Evolutionary conservation across 257 asterid genomes (phyloP), one percentile per base, ranked within the genome.

Genomic region (Misopates orontium): DNA sequence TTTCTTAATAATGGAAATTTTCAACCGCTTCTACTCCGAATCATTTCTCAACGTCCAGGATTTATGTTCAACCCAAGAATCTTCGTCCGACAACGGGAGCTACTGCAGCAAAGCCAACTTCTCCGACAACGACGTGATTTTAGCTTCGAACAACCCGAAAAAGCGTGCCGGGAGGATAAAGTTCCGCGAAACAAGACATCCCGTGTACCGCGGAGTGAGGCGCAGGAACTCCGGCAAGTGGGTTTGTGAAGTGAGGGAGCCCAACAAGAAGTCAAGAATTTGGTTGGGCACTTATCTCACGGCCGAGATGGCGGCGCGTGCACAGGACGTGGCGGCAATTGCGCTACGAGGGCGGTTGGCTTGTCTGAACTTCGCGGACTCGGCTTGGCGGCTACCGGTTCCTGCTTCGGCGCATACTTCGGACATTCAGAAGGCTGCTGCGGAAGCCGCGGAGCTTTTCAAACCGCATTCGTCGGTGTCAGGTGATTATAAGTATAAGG

Each of bases 211-310:
- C 60, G 89, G 96, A 11, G 78, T 88, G 12, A 68, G 91, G 40
- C 71, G 66, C 15, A 75, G 91, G 62, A 78, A 78, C 31, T 80
- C 89, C 20, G 89, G 86, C 0, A 84, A 83, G 58, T 84, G 96
- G 96, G 96, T 84, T 0, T 80, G 88, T 36, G 96, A 84, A 49
- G 72, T 85, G 3, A 74, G 96, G 31, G 96, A 84, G 53, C 96
- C 95, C 4, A 84, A 84, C 59, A 88, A 85, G 80, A 79, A 85
- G 21, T 23, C 91, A 0, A 82, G 96, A 60, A 88, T 88, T 19
- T 86, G 96, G 96, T 81, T 88, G 0, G 95, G 96, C 1, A 86
- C 96, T 0, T 89, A 74, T 63, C 82, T 83, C 5, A 89, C 92
- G 36, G 36, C 36, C 4, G 36, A 28, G 36, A 28, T 28, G 36